Base-by-base conservation (phyloP, 1,284 basidiomycete genomes). In the Pseudozyma tsukubaensis region DNA sequence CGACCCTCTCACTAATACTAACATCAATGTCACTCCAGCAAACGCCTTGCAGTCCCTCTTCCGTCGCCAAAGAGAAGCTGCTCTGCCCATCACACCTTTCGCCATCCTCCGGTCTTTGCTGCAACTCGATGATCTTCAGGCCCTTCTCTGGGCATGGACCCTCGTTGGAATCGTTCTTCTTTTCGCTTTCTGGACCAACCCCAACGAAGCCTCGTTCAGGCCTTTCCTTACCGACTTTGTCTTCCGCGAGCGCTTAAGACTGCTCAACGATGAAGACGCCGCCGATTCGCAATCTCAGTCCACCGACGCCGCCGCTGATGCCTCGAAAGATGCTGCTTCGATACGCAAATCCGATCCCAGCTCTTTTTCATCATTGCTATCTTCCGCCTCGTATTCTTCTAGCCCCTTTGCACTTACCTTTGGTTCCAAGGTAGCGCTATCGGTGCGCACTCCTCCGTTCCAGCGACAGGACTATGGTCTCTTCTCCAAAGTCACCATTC, bases 161-260 rank as follows among this genome's bases (percentile, higher is more conserved):
- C 59, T 79, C 40, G 60, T 79, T 40, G 63, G 60, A 18, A 60
- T 76, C 36, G 51, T 70, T n/a, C 56, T 77, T 29, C 74, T 79
- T 34, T 72, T 79, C 29, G 95, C 94, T 49, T 94, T 94, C 87
- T 89, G 94, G 84, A 93, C 94, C 43, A 97, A 96, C 84, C 95
- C 95, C 16, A 90, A 91, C 59, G 94, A 97, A 86, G 89, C 90
- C 48, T 94, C 93, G 3, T 97, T 97, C 86, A 90, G 94, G 60
- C 89, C 93, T 14, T 95, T 94, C 86, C 91, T 98, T 79, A 97
- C 94, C 36, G 94, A 97, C 84, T 91, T 94, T 82, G 94, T 94
- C 40, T 97, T 98, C 84, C 92, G 94, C 55, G 91, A 93, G 66
- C 94, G 97, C 84, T 89, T 98, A 62, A 93, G 91, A 70, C 91